phyloP scores from a whole-genome alignment of 306 rosid genomes.

The Vigna hirtella region DNA sequence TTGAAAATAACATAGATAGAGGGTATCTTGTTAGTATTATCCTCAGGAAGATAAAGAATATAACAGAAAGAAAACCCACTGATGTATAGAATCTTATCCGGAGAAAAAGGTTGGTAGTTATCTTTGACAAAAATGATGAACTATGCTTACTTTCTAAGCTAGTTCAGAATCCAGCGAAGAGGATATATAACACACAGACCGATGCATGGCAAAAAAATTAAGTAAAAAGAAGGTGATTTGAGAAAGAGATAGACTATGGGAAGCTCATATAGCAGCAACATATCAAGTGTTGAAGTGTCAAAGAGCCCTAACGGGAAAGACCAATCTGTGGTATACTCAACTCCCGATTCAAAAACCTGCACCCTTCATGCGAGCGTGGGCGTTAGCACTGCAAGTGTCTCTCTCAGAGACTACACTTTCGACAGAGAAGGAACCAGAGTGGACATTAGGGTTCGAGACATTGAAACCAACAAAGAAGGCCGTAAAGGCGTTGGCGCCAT shows the following conservation, averaged over 20 bases:
- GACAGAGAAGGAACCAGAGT: slow-evolving; percentile 14
- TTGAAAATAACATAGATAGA: too few species aligned
- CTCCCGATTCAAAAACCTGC: background rate
- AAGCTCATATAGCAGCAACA: background rate
- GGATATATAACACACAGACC: background rate
- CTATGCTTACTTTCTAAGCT: background rate
- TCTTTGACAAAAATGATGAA: background rate
- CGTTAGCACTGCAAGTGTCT: background rate
- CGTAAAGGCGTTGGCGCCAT: background rate
- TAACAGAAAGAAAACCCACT: background rate
- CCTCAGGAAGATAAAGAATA: background rate
- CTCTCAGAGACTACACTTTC: slow-evolving; percentile 20
- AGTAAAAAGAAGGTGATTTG: background rate
- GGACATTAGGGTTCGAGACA: background rate
- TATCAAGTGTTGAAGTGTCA: background rate
- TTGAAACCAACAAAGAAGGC: background rate
- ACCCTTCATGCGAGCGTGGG: background rate
- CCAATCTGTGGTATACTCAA: background rate
- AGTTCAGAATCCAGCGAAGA: background rate
- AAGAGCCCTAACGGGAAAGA: background rate
- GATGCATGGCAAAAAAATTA: background rate
- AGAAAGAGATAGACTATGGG: background rate
- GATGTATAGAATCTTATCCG: background rate
- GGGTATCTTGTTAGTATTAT: slow-evolving; percentile 28
- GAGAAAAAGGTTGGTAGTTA: background rate